Evolutionary conservation across 1,284 basidiomycete species (phyloP).

Genomic region (Microbotryomycetes sp.): DNA sequence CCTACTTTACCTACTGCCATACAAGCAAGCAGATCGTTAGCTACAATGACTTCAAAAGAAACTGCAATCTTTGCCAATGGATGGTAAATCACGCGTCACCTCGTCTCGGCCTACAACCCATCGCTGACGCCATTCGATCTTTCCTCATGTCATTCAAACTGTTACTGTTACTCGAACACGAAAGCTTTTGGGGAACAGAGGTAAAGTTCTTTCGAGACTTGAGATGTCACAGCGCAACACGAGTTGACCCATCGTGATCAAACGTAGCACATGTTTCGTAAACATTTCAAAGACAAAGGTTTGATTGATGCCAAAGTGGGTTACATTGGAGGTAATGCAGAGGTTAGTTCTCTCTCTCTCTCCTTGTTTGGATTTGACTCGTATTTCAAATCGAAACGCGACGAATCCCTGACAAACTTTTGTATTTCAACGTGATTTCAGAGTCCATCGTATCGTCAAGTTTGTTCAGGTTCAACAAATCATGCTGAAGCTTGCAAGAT

Average conservation of each 20-base stretch:
- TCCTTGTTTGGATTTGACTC: not conserved
- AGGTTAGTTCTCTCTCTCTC: conserved; percentile 4
- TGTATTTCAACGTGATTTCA: not conserved
- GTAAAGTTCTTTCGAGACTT: not conserved
- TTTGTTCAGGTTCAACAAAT: conserved; percentile 73
- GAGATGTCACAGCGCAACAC: not conserved
- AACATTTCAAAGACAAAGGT: conserved; percentile 23
- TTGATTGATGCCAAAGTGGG: conserved; percentile 36
- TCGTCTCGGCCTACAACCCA: too few relatives aligned
- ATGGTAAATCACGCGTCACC: conserved; percentile 7
- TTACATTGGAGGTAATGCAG: conserved; percentile 32
- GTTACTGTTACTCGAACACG: not conserved
- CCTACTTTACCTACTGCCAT: conserved; percentile 34
- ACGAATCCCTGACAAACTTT: not conserved
- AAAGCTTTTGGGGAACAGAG: not conserved
- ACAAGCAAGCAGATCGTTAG: conserved; percentile 12
- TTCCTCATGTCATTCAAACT: not conserved
- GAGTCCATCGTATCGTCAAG: conserved; percentile 57
- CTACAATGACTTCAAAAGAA: conserved; percentile 13
- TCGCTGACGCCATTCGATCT: too few relatives aligned
- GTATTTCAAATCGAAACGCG: too few relatives aligned
- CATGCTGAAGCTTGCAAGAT: conserved; percentile 87
- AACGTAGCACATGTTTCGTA: conserved; percentile 34
- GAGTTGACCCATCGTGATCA: not conserved
- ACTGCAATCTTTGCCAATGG: conserved; percentile 35